phyloP scores from a whole-genome alignment of 23 red algal genomes.

The Gracilaria caudata region DNA sequence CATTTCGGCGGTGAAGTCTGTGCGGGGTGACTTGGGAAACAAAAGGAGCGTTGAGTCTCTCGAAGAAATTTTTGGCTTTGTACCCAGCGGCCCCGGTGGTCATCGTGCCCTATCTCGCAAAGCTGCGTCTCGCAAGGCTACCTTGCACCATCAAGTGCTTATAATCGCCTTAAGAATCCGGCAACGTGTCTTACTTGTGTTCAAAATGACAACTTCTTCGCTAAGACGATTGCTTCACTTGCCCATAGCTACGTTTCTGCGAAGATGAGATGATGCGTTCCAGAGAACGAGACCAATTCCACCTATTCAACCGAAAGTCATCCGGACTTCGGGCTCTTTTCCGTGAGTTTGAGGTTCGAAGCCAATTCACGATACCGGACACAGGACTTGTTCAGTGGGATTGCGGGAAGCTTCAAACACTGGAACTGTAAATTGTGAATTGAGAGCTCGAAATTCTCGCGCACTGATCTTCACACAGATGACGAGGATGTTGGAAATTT shows the following conservation, averaged over 20 bases:
- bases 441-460: constrained; percentile 74
- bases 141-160: constrained; percentile 29
- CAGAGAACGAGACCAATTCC: background rate
- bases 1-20: constrained; percentile 14
- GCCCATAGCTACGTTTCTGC: constrained; percentile 41
- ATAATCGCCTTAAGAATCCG: constrained; percentile 16
- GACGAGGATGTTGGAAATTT: constrained; percentile 90
- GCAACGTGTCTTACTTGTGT: constrained; percentile 20
- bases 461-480: constrained; percentile 97
- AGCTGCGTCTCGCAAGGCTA: background rate
- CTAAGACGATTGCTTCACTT: background rate
- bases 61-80: background rate
- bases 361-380: constrained; percentile 79
- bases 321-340: constrained; percentile 39
- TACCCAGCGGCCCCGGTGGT: background rate
- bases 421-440: constrained; percentile 63
- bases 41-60: background rate
- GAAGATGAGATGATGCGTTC: constrained; percentile 33
- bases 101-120: background rate
- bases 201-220: constrained; percentile 37
- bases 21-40: background rate
- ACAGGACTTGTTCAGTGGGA: constrained; percentile 90
- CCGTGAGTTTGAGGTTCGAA: constrained; percentile 53
- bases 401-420: constrained; percentile 92
- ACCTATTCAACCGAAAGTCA: background rate